Evolutionary conservation across 2,329 filamentous ascomycete species (phyloP), one percentile per base, ranked within the genome.

Genomic region (Colletotrichum karsti): DNA sequence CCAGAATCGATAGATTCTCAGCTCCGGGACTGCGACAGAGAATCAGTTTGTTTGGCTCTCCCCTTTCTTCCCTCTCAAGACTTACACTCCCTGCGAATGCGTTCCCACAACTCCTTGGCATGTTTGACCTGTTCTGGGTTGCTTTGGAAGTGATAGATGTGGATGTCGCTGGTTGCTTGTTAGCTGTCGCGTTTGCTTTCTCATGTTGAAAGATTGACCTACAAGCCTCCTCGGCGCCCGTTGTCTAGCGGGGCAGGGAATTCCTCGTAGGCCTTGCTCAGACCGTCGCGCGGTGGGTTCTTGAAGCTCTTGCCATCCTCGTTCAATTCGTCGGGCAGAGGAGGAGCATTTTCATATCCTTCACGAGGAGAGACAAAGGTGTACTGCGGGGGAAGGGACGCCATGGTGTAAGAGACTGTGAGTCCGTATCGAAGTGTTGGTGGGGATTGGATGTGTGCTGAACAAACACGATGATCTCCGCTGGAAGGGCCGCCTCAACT

Each of bases 1-100:
- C 87, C 89, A 97, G 71, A 97, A 83, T 13, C 79, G 84, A 77
- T 97, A 97, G 73, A 97, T 91, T 60, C 94, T 88, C 18, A 97
- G 84, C 77, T 97, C 94, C 8, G 94, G 94, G 75, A 97, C 92
- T 94, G 68, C 7, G 28, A 44, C 22, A 0, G 5, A n/a, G 12
- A 24, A n/a, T 18, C 56, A 56, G 59, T 44, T 33, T 9, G 12
- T 63, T 54, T 39, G 9, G 24, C 30, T 42, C n/a, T 24, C 28
- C 18, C 33, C 12, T n/a, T 26, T 10, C 7, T 13, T 20, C n/a
- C n/a, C n/a, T n/a, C n/a, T n/a, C n/a, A n/a, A n/a, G 20, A 75
- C 85, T 76, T 81, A 93, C 91, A 97, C 81, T 97, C 94, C 67
- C 90, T 85, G 54, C 94, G 84, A 71, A 97, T 93, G 10, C 94